Evolutionary conservation across 768 basidiomycete species (phyloP), one percentile per base, ranked within the genome.

Genomic region (Boletus huronensis): DNA sequence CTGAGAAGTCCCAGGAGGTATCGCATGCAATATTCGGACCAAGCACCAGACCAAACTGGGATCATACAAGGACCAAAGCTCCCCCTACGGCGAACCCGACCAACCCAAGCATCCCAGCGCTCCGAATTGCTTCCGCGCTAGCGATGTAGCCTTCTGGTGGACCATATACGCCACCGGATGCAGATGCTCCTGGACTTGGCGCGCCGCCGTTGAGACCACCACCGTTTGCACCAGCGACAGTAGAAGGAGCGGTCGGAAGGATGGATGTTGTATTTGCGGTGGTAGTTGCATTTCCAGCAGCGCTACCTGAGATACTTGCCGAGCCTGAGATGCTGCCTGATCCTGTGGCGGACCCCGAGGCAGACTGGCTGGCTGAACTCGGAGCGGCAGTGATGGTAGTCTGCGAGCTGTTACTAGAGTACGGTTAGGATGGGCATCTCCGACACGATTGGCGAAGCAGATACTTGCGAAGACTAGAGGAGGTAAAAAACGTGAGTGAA

Each of bases 61-160:
- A 58, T 67, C 75, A 84, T 54, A 79, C 62, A 31, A 77, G 66
- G 51, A 79, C 67, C 62, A 84, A 58, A 28, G 66, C 76, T 4
- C 79, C 82, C 29, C 80, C 82, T 21, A 83, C 67, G 11, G 75
- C 67, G n/a, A 78, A 64, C 5, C 75, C 80, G n/a, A 73, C 72
- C 6, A 78, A 41, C 7, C 75, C 70, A 16, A 81, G 73, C 39
- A 80, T 53, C 14, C 79, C 55, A 6, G 76, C 71, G 55, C 79
- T 81, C 38, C 74, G 74, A 36, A 84, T 73, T 1, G 75, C 70
- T 3, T 72, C 61, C 7, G 82, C 88, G 13, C 76, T 79, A 28
- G 84, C 79, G 57, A 82, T 83, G 70, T 83, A 89, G 49, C 75
- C 68, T 62, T 90, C 87, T 44, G 77, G 75, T 44, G 88, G 88